Base-by-base conservation (phyloP, 768 basidiomycete species). In the Hysterangium stoloniferum region DNA sequence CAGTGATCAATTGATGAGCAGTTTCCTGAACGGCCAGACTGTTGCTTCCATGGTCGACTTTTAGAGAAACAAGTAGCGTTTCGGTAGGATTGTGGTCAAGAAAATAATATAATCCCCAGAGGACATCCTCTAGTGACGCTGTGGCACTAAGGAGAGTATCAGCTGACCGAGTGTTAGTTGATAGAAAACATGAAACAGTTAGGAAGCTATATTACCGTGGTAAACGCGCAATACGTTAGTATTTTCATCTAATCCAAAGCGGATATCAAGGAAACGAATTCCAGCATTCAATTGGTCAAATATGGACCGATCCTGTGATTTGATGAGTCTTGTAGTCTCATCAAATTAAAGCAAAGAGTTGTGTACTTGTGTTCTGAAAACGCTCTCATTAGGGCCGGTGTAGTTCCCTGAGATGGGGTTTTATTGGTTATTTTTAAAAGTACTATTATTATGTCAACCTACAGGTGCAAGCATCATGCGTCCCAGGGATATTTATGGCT, bases 401-500 rank as follows among this genome's bases (percentile, higher is more conserved):
- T 48, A 48, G 33, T 54, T 56, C 55, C 52, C 45, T 54, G n/a
- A 28, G 2, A 40, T 47, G n/a, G 43, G 6, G 19, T 12, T 15
- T 8, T 6, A 27, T 55, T 33, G n/a, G n/a, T n/a, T n/a, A n/a
- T n/a, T n/a, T n/a, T n/a, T n/a, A n/a, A n/a, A n/a, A n/a, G n/a
- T n/a, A n/a, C n/a, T n/a, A n/a, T n/a, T n/a, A n/a, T n/a, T n/a
- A n/a, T n/a, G n/a, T n/a, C n/a, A n/a, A 43, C 57, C 27, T 41
- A 57, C 59, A 58, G 9, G 76, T 76, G 1, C 71, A 63, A 0
- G 74, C 64, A 59, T 78, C 76, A 52, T 78, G 75, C 2, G 72
- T 74, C 25, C 75, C 76, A 9, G 75, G 76, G n/a, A 78, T 55
- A 55, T 75, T 76, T 71, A 76, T 72, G 34, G 70, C 68, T 7